phyloP scores from a whole-genome alignment of 495 filamentous ascomycete genomes.

The Clohesyomyces aquaticus region DNA sequence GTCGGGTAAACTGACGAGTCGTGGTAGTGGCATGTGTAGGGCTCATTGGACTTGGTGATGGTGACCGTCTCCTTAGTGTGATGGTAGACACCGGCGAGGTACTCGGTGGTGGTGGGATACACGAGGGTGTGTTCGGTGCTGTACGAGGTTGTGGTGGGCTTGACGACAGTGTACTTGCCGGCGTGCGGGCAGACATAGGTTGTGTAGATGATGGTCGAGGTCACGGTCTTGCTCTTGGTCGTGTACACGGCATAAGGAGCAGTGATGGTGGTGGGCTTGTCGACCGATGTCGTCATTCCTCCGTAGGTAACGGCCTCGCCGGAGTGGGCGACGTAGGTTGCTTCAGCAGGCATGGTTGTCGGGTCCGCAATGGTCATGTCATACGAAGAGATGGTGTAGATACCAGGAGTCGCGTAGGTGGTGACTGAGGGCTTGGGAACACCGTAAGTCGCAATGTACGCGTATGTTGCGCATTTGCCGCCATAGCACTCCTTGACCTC shows the following conservation, averaged over 20 bases:
- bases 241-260: constrained; percentile 22
- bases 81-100: constrained; percentile 27
- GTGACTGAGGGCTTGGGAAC: constrained; percentile 20
- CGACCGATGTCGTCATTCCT: constrained; percentile 11
- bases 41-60: constrained; percentile 28
- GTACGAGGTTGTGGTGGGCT: constrained; percentile 24
- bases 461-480: constrained; percentile 23
- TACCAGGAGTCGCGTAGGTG: constrained; percentile 15
- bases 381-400: constrained; percentile 25
- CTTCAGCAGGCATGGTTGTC: constrained; percentile 17
- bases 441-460: constrained; percentile 16
- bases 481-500: constrained; percentile 24
- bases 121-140: constrained; percentile 2
- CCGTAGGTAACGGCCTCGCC: constrained; percentile 21
- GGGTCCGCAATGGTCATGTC: constrained; percentile 20
- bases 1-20: constrained; percentile 11
- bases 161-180: constrained; percentile 23
- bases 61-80: constrained; percentile 29
- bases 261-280: constrained; percentile 22
- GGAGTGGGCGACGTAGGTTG: constrained; percentile 4
- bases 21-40: constrained; percentile 25
- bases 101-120: constrained; percentile 17
- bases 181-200: constrained; percentile 17
- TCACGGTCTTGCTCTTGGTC: constrained; percentile 13
- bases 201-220: constrained; percentile 17